Percentiles rank a stretch among this genome's conserved stretches.
Evolutionary conservation across 2,329 filamentous ascomycete genomes (phyloP).

Genomic region (Lasiodiplodia hormozganensis): DNA sequence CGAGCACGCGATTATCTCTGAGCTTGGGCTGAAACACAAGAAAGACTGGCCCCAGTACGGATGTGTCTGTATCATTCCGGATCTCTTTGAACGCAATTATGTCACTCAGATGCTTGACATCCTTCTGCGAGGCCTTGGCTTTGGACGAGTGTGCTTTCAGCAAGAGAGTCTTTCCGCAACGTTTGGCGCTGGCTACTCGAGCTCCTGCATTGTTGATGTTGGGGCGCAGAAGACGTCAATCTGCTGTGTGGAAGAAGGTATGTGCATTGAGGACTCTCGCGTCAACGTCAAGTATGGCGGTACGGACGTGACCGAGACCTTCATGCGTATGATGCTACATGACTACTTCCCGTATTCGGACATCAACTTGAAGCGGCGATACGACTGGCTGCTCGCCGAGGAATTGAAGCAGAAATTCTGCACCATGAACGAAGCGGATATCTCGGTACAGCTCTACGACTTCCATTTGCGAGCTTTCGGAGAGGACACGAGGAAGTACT

Average conservation of each 20-base stretch:
- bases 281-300: slow-evolving; percentile 96
- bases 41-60: slow-evolving; percentile 89
- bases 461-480: slow-evolving; percentile 90
- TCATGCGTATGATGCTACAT: slow-evolving; percentile 97
- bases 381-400: slow-evolving; percentile 92
- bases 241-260: slow-evolving; percentile 94
- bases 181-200: slow-evolving; percentile 93
- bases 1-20: slow-evolving; percentile 84
- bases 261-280: slow-evolving; percentile 92
- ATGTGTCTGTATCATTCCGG: slow-evolving; percentile 95
- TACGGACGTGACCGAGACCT: slow-evolving; percentile 89
- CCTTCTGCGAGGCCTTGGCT: slow-evolving; percentile 87
- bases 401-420: slow-evolving; percentile 94
- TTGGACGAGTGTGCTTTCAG: slow-evolving; percentile 88
- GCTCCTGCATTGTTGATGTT: slow-evolving; percentile 93
- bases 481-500: slow-evolving; percentile 89
- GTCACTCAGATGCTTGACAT: slow-evolving; percentile 85
- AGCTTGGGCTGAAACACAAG: slow-evolving; percentile 78
- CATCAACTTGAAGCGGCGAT: slow-evolving; percentile 87
- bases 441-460: slow-evolving; percentile 85
- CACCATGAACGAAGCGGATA: slow-evolving; percentile 87
- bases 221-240: slow-evolving; percentile 98
- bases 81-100: slow-evolving; percentile 94
- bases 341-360: slow-evolving; percentile 96
- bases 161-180: slow-evolving; percentile 95